These are phyloP conservation scores for Neocatenulostroma microsporum DNA, from an alignment of 2,329 filamentous ascomycete species.

Conservation along the genomic window DNA sequence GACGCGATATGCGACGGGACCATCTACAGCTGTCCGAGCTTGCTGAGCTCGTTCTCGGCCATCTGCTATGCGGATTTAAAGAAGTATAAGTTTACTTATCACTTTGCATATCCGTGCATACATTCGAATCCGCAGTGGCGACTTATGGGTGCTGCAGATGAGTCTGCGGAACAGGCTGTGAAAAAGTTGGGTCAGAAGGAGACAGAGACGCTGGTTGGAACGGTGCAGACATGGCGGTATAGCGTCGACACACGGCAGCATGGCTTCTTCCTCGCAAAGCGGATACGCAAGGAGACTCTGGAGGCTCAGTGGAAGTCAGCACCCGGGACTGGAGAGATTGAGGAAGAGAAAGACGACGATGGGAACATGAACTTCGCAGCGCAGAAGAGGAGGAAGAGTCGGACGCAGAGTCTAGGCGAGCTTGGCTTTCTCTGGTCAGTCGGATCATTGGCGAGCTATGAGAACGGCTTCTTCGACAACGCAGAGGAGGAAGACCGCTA, in stretches of 20 bases:
- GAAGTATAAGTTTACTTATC: slow-evolving; percentile 96
- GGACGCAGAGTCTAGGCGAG: slow-evolving; percentile 43
- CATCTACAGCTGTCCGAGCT: slow-evolving; percentile 88
- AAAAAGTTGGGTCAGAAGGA: slow-evolving; percentile 57
- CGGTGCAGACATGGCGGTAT: slow-evolving; percentile 81
- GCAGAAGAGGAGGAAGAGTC: slow-evolving; percentile 41
- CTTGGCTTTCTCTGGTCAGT: slow-evolving; percentile 70
- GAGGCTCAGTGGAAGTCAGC: slow-evolving; percentile 29
- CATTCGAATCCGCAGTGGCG: slow-evolving; percentile 84
- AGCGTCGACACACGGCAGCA: slow-evolving; percentile 73
- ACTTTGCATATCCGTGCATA: slow-evolving; percentile 91
- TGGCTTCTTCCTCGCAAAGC: slow-evolving; percentile 94
- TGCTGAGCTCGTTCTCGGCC: slow-evolving; percentile 80
- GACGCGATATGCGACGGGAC: slow-evolving; percentile 94
- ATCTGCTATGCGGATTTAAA: slow-evolving; percentile 94
- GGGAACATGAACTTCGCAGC: slow-evolving; percentile 22
- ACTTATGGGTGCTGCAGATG: slow-evolving; percentile 35
- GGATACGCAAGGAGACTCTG: slow-evolving; percentile 39
- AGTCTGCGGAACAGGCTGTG: slow-evolving; percentile 32
- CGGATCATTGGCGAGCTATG: slow-evolving; percentile 66
- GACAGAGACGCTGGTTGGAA: slow-evolving; percentile 70
- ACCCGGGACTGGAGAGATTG: slow-evolving; percentile 20
- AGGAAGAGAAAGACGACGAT: slow-evolving; percentile 24
- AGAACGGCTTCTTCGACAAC: slow-evolving; percentile 77
- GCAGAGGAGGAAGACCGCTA: slow-evolving; percentile 66